Evolutionary conservation across 805 yeast species (phyloP).

Genomic region (Saccharomycopsis fodiens): DNA sequence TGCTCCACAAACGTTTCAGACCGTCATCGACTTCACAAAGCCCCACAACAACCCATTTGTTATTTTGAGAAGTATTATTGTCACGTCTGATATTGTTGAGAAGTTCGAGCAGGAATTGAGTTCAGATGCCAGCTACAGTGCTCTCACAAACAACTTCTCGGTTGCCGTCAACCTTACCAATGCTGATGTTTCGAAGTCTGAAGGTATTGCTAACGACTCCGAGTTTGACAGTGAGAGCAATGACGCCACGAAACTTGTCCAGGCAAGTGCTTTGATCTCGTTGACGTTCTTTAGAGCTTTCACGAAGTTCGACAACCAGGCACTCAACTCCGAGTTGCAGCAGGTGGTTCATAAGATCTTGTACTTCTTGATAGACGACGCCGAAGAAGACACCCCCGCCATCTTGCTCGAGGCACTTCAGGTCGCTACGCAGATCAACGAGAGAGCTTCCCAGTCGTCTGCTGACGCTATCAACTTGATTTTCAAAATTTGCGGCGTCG

Average conservation of each 20-base stretch:
- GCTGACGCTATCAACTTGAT: slow-evolving; percentile 44
- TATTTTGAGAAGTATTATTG: slow-evolving; percentile 39
- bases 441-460: slow-evolving; percentile 26
- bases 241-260: slow-evolving; percentile 27
- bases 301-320: slow-evolving; percentile 25
- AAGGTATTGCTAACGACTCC: slow-evolving; percentile 8
- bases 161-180: slow-evolving; percentile 6
- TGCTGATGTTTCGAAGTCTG: slow-evolving; percentile 4
- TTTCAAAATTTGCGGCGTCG: slow-evolving; percentile 58
- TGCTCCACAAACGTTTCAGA: slow-evolving; percentile 19
- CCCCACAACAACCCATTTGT: slow-evolving; percentile 30
- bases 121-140: slow-evolving; percentile 25
- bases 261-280: slow-evolving; percentile 38
- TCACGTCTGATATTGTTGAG: slow-evolving; percentile 51
- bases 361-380: slow-evolving; percentile 41
- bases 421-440: slow-evolving; percentile 44
- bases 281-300: slow-evolving; percentile 43
- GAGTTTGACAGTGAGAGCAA: slow-evolving; percentile 23
- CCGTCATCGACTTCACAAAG: neutral
- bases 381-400: slow-evolving; percentile 77
- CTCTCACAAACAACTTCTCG: slow-evolving; percentile 10
- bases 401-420: slow-evolving; percentile 65
- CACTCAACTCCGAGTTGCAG: slow-evolving; percentile 21
- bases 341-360: slow-evolving; percentile 31
- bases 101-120: slow-evolving; percentile 36